These are phyloP conservation scores for Scenedesmus sp. DNA, from an alignment of 163 green algal species.

Conservation along the genomic window DNA sequence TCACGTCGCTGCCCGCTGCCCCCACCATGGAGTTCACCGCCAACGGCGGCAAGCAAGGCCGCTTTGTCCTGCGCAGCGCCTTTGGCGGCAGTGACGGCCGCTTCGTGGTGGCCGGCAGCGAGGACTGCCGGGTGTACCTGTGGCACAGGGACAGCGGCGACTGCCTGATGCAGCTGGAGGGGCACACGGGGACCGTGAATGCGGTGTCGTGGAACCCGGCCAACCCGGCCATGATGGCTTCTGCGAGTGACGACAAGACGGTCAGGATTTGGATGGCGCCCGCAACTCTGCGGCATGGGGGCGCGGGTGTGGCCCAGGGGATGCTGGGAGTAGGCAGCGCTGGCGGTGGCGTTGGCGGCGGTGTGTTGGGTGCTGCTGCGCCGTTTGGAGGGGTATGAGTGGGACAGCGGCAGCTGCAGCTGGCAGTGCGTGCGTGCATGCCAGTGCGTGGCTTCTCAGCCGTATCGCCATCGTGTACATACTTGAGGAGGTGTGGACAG, in stretches of 20 bases:
- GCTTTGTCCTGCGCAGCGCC: constrained; percentile 92
- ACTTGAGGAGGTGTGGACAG: background rate
- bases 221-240: constrained; percentile 90
- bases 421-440: background rate
- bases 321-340: background rate
- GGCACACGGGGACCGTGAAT: constrained; percentile 94
- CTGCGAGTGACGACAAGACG: constrained; percentile 87
- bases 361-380: background rate
- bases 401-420: background rate
- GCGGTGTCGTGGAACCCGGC: constrained; percentile 91
- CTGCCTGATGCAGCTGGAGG: constrained; percentile 85
- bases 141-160: constrained; percentile 89
- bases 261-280: constrained; percentile 50
- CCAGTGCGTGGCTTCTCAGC: background rate
- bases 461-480: too few relatives aligned
- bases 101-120: constrained; percentile 91
- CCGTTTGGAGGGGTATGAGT: background rate
- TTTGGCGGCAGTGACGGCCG: constrained; percentile 83
- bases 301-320: background rate
- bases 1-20: constrained; percentile 52
- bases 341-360: too few relatives aligned
- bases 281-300: background rate
- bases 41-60: constrained; percentile 63
- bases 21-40: constrained; percentile 69
- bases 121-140: constrained; percentile 92